Percentiles rank a stretch among this genome's conserved stretches.
phyloP scores from a whole-genome alignment of 164 flowering plant genomes.

The Nymphaea thermarum region DNA sequence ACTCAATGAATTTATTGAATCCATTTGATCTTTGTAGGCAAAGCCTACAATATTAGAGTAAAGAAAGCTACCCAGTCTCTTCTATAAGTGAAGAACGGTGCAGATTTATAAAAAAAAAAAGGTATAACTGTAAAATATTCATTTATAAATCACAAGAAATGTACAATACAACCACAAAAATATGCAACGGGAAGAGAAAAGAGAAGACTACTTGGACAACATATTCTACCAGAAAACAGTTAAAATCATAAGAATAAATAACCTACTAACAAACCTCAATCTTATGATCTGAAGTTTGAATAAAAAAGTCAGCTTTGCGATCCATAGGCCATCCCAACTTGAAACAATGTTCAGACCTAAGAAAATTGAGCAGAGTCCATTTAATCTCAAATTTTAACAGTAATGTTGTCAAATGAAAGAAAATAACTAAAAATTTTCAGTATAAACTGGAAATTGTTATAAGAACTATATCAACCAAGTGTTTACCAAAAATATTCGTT shows the following conservation, averaged over 20 bases:
- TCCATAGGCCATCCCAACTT: constrained; percentile 81
- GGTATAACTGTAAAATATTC: too few relatives aligned
- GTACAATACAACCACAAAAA: background rate
- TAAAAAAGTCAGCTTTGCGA: constrained; percentile 57
- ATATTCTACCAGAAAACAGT: background rate
- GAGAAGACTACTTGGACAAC: background rate
- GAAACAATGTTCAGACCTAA: constrained; percentile 72
- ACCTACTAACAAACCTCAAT: constrained; percentile 13
- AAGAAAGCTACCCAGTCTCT: too few relatives aligned
- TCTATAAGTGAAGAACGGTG: too few relatives aligned
- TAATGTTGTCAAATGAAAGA: too few relatives aligned
- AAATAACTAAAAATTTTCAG: too few relatives aligned
- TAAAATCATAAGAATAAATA: background rate
- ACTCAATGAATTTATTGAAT: too few relatives aligned
- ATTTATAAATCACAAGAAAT: too few relatives aligned
- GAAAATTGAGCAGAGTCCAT: background rate
- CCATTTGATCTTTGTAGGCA: too few relatives aligned
- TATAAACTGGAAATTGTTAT: background rate
- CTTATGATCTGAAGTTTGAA: constrained; percentile 37
- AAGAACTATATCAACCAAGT: background rate
- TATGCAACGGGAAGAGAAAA: background rate
- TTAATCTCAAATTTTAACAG: too few relatives aligned
- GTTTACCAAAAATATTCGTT: constrained; percentile 96
- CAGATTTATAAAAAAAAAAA: too few relatives aligned
- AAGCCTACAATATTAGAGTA: too few relatives aligned